Base-by-base conservation (phyloP, 2,329 filamentous ascomycete genomes). In the Colletotrichum sp. region DNA sequence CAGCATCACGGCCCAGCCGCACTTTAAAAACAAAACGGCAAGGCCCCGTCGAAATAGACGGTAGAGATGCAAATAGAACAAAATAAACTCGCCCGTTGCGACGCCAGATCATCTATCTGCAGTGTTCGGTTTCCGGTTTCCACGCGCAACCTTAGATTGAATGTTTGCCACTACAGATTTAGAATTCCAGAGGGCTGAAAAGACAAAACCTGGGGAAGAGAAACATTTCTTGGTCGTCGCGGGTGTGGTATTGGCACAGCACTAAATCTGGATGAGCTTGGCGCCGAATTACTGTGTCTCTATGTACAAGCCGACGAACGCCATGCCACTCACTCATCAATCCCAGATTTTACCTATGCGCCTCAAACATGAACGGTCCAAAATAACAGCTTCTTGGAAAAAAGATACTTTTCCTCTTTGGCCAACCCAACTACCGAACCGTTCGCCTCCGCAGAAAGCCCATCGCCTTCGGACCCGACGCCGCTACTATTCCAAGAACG, bases 401-500 rank as follows among this genome's bases (percentile, higher is more conserved):
- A 49, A 49, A 49, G 39, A n/a, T 49, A 49, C 39, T 21, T 21
- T 49, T 21, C 18, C 39, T 49, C 10, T 21, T 49, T 49, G 39
- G 39, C 39, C 39, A 49, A 7, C 18, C 39, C 39, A 49, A 49
- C 39, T 49, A 49, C 39, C 39, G 39, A 49, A 21, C 18, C 39
- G 39, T 49, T 68, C 69, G 21, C 24, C 62, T 59, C 68, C 24
- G 55, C 66, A 66, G 15, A 26, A 24, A 4, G 57, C 9, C 21
- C 55, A 32, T 62, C 59, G 8, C 28, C 21, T 32, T 65, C 73
- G 73, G 73, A 69, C 73, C 70, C 70, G 69, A 69, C 32, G 24
- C 39, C 39, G 73, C 63, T 68, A 21, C 73, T 76, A 73, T 65
- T 76, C 71, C 70, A 57, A 68, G 59, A 76, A 68, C 63, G 18